A percentile compares a stretch with the other conserved stretches of the same genome.
Evolutionary conservation across 352 stramenopile genomes (phyloP).

Genomic region (Phytophthora pistaciae): DNA sequence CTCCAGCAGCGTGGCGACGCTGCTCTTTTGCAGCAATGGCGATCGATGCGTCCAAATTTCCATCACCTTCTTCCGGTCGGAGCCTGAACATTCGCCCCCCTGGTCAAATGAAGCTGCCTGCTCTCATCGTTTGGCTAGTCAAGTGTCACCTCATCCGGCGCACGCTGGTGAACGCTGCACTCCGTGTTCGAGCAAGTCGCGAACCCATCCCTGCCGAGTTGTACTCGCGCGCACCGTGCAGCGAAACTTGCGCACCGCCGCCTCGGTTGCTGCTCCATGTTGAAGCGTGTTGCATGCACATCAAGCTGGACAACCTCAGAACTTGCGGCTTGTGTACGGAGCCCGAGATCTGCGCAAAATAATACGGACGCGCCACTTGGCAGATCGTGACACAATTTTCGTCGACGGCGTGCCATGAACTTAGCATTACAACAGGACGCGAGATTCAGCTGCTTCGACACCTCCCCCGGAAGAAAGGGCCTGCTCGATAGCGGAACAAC

Average conservation of each 20-base stretch:
- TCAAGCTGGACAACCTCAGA: slow-evolving; percentile 15
- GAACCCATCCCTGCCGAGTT: slow-evolving; percentile 32
- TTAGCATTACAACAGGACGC: slow-evolving; percentile 34
- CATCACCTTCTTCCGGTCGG: not conserved
- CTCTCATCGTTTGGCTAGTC: slow-evolving; percentile 30
- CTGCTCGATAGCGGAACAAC: slow-evolving; percentile 27
- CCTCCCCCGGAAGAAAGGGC: slow-evolving; percentile 22
- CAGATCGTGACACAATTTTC: slow-evolving; percentile 37
- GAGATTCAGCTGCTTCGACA: slow-evolving; percentile 19
- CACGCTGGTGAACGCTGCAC: slow-evolving; percentile 6
- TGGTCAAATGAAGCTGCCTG: not conserved
- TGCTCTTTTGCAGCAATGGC: not conserved
- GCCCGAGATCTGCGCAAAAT: slow-evolving; percentile 39
- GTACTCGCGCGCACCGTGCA: slow-evolving; percentile 28
- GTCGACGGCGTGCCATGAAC: slow-evolving; percentile 6
- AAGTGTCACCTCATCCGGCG: slow-evolving; percentile 26
- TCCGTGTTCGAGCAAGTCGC: slow-evolving; percentile 30
- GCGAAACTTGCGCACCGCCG: slow-evolving; percentile 30
- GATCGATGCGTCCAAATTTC: not conserved
- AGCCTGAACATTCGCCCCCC: not conserved
- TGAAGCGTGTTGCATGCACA: slow-evolving; percentile 18
- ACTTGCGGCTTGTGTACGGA: slow-evolving; percentile 18
- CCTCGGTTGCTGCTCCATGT: not conserved
- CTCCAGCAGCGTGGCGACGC: not conserved
- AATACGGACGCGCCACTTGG: slow-evolving; percentile 33